These are phyloP conservation scores for Leptomonas pyrrhocoris DNA, from an alignment of 208 protist species.

Conservation along the genomic window DNA sequence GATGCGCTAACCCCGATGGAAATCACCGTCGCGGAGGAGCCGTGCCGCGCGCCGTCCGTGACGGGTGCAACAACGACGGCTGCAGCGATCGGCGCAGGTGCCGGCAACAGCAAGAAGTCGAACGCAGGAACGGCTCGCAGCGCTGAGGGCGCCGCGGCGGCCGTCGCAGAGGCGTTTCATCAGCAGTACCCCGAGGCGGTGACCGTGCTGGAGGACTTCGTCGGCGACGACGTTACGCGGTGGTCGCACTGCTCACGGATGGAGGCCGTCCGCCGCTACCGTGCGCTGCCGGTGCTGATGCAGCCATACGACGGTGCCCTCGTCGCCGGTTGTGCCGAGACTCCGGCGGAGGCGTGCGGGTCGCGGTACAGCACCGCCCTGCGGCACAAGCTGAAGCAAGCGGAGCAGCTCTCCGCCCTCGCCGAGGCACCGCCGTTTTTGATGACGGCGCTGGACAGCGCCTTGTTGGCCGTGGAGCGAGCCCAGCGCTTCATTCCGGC, in stretches of 20 bases:
- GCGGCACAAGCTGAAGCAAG: constrained; percentile 74
- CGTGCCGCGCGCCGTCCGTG: constrained; percentile 20
- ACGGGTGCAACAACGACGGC: background rate
- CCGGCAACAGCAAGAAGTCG: constrained; percentile 4
- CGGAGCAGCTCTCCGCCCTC: constrained; percentile 69
- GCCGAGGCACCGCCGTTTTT: constrained; percentile 77
- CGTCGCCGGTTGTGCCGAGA: constrained; percentile 61
- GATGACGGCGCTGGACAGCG: constrained; percentile 92
- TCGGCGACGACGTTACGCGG: constrained; percentile 38
- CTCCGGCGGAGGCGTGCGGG: constrained; percentile 66
- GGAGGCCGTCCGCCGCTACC: constrained; percentile 60
- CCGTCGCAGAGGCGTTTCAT: constrained; percentile 44
- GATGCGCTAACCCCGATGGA: constrained; percentile 39
- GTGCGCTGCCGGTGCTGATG: constrained; percentile 68
- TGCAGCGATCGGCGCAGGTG: background rate
- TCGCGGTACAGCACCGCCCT: constrained; percentile 84
- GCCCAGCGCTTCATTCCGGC: constrained; percentile 50
- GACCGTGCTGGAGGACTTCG: constrained; percentile 56
- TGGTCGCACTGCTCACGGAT: constrained; percentile 39
- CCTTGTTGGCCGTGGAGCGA: constrained; percentile 64
- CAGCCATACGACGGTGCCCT: constrained; percentile 78
- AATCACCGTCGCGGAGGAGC: constrained; percentile 41
- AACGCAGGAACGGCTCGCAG: constrained; percentile 7
- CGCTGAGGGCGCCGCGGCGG: constrained; percentile 5
- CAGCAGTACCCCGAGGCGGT: constrained; percentile 80